A percentile compares a stretch with the other conserved stretches of the same genome.
Evolutionary conservation across 2,329 filamentous ascomycete genomes (phyloP).

Genomic region (Microdochium paspali): DNA sequence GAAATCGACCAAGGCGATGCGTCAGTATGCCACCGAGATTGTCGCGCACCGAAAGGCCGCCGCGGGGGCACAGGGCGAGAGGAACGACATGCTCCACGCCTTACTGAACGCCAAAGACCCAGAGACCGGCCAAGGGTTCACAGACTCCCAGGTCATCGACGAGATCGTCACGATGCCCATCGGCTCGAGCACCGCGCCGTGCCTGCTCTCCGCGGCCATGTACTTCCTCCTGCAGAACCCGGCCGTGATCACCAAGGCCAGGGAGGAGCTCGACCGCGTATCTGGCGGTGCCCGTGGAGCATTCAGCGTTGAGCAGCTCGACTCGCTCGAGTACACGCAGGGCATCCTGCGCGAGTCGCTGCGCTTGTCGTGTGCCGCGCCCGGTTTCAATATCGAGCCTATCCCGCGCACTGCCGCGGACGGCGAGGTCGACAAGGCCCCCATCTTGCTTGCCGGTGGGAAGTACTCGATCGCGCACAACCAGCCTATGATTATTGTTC

Average conservation of each 20-base stretch:
- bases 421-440: conserved; percentile 24
- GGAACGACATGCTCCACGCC: conserved; percentile 47
- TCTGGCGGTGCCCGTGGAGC: conserved; percentile 8
- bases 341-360: conserved; percentile 45
- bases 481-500: conserved; percentile 38
- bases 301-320: conserved; percentile 36
- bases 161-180: conserved; percentile 62
- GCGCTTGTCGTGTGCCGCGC: conserved; percentile 43
- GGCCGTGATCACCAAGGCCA: conserved; percentile 33
- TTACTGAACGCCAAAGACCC: conserved; percentile 51
- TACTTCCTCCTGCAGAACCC: conserved; percentile 44
- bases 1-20: conserved; percentile 40
- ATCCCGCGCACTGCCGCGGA: conserved; percentile 21
- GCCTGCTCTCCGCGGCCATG: conserved; percentile 33
- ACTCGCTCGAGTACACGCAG: conserved; percentile 42
- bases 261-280: conserved; percentile 43
- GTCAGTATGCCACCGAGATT: conserved; percentile 45
- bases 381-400: conserved; percentile 44
- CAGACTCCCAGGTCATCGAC: conserved; percentile 52
- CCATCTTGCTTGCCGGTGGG: conserved; percentile 36
- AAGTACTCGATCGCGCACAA: conserved; percentile 39
- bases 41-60: conserved; percentile 44
- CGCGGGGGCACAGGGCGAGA: conserved; percentile 29
- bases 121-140: conserved; percentile 48
- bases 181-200: conserved; percentile 40